Percentiles rank a stretch among this genome's conserved stretches.
These are phyloP conservation scores for Rubus parviflorus DNA, from an alignment of 306 rosid genomes.

Conservation along the genomic window DNA sequence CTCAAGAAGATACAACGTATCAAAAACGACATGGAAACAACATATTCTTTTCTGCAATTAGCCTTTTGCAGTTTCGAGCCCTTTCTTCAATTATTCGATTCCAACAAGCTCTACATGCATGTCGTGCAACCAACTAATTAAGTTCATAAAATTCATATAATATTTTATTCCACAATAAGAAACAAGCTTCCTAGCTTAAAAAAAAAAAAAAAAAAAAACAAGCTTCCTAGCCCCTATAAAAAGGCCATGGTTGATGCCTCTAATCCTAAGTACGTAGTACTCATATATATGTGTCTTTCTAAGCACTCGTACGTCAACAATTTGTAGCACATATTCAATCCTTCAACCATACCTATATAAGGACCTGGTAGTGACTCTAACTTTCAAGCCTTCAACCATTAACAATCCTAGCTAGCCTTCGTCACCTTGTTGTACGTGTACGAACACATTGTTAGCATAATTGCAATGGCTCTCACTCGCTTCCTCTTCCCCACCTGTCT, in stretches of 20 bases:
- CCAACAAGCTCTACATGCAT: not conserved
- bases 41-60: not conserved
- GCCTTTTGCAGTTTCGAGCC: not conserved
- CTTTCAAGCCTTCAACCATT: not conserved
- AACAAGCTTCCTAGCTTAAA: not conserved
- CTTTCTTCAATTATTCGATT: slow-evolving; percentile 1
- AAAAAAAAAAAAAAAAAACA: too few relatives aligned
- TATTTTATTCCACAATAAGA: not conserved
- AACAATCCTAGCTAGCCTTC: not conserved
- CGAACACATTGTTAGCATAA: not conserved
- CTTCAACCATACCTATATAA: slow-evolving; percentile 9
- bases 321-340: not conserved
- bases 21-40: not conserved
- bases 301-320: not conserved
- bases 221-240: slow-evolving; percentile 18
- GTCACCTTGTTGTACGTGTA: not conserved
- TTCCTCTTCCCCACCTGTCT: slow-evolving; percentile 18
- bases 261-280: not conserved
- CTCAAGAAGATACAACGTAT: not conserved
- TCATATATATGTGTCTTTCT: not conserved
- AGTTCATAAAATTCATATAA: not conserved
- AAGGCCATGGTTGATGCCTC: not conserved
- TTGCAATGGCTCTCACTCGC: slow-evolving; percentile 15
- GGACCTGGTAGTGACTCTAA: not conserved
- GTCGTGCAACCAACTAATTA: slow-evolving; percentile 30